Conservation (phyloP, 257 asterid species). For the Handroanthus guayacan region DNA sequence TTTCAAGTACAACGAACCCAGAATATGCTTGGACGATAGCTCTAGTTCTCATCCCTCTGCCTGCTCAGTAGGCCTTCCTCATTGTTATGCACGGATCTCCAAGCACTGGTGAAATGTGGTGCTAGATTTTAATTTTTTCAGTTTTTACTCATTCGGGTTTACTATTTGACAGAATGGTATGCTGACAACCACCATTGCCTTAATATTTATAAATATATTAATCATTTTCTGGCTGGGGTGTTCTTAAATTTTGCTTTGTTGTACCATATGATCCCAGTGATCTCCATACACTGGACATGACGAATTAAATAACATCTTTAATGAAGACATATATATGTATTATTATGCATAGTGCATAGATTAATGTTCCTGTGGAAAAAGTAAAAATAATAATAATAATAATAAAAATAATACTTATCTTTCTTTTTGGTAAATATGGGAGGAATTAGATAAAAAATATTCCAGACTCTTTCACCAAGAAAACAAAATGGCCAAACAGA, state of each 20-base stretch:
- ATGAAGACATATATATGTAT: conserved; percentile 11
- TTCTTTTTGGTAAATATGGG: conserved; percentile 17
- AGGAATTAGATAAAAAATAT: conserved; percentile 26
- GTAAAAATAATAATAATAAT: too few relatives aligned
- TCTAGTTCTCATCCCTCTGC: conserved; percentile 1
- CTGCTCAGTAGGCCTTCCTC: not conserved
- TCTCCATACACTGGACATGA: not conserved
- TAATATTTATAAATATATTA: not conserved
- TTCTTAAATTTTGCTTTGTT: not conserved
- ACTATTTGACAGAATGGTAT: not conserved
- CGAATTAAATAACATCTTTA: not conserved
- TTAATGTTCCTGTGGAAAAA: not conserved
- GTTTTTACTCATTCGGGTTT: not conserved
- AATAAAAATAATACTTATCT: not conserved
- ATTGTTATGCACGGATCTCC: not conserved
- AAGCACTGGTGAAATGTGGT: conserved; percentile 4
- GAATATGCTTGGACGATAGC: not conserved
- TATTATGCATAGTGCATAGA: conserved; percentile 1
- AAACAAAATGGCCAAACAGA: conserved; percentile 21
- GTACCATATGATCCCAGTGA: conserved; percentile 13
- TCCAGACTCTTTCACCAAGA: conserved; percentile 22
- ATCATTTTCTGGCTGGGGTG: conserved; percentile 7
- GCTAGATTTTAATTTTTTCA: conserved; percentile 14
- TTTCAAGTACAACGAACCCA: not conserved
- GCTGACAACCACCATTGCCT: conserved; percentile 2